A percentile compares a stretch with the other conserved stretches of the same genome.
These are phyloP conservation scores for Skeletonema grethae DNA, from an alignment of 108 stramenopile genomes.

Conservation along the genomic window DNA sequence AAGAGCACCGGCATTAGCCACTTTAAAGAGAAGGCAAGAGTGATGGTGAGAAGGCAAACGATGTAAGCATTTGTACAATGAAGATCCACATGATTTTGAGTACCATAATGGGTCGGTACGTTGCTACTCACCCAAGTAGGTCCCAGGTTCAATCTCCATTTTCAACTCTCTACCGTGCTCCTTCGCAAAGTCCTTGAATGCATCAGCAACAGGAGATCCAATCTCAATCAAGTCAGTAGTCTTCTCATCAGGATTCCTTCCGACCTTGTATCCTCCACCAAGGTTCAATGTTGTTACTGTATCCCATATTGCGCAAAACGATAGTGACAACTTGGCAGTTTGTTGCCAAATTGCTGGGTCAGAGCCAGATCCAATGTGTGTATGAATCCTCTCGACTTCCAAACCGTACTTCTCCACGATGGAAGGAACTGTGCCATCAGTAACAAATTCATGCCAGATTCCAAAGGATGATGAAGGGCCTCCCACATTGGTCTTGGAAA, in stretches of 20 bases:
- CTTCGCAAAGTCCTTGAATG: slow-evolving; percentile 85
- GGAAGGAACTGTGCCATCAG: slow-evolving; percentile 81
- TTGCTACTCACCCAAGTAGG: slow-evolving; percentile 63
- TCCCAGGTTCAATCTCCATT: slow-evolving; percentile 98
- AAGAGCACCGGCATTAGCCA: slow-evolving; percentile 95
- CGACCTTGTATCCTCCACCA: slow-evolving; percentile 99
- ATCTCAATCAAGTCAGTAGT: slow-evolving; percentile 94
- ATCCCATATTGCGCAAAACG: slow-evolving; percentile 87
- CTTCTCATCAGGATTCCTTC: slow-evolving; percentile 87
- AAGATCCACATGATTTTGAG: not conserved
- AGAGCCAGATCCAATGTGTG: slow-evolving; percentile 98
- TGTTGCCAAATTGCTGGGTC: slow-evolving; percentile 97
- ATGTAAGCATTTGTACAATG: not conserved
- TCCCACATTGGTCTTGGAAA: slow-evolving; percentile 97
- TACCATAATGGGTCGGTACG: not conserved
- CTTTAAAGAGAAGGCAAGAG: slow-evolving; percentile 16
- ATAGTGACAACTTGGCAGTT: slow-evolving; percentile 87
- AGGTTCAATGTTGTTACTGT: slow-evolving; percentile 88
- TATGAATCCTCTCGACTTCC: slow-evolving; percentile 94
- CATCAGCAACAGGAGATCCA: slow-evolving; percentile 89
- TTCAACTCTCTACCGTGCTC: slow-evolving; percentile 88
- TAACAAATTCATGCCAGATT: slow-evolving; percentile 87
- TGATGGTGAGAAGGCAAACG: not conserved
- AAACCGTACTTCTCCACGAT: slow-evolving; percentile 92
- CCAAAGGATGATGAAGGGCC: slow-evolving; percentile 96